A percentile compares a stretch with the other conserved stretches of the same genome.
These are phyloP conservation scores for Clarireedia paspali DNA, from an alignment of 2,329 filamentous ascomycete species.

Conservation along the genomic window DNA sequence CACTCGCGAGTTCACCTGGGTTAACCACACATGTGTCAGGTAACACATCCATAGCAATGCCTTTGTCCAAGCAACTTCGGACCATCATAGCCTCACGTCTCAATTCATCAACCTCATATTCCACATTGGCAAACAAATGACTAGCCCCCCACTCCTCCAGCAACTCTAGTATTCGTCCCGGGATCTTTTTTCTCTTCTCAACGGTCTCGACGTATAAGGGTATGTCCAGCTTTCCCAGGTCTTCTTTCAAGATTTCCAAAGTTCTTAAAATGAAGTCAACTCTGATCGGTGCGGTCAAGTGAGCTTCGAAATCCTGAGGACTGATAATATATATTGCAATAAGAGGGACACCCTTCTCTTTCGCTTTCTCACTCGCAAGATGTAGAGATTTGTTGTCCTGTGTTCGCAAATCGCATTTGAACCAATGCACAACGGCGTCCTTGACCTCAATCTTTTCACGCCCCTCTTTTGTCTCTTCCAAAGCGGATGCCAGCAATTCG, in stretches of 20 bases:
- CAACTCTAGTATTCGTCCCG: constrained; percentile 53
- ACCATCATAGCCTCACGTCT: constrained; percentile 66
- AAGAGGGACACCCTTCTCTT: constrained; percentile 60
- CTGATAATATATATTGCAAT: constrained; percentile 73
- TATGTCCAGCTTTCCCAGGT: constrained; percentile 64
- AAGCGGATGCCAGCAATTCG: constrained; percentile 52
- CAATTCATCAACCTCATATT: constrained; percentile 89
- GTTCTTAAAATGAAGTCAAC: constrained; percentile 78
- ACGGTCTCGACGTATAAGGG: constrained; percentile 71
- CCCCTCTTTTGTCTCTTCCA: constrained; percentile 49
- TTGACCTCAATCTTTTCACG: constrained; percentile 46
- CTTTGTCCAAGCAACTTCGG: constrained; percentile 49
- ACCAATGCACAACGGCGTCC: constrained; percentile 77
- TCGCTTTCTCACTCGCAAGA: constrained; percentile 59
- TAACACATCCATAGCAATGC: constrained; percentile 60
- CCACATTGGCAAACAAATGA: constrained; percentile 75
- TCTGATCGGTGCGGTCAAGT: constrained; percentile 62
- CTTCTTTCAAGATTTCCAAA: constrained; percentile 54
- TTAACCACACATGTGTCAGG: constrained; percentile 80
- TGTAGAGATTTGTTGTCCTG: constrained; percentile 66
- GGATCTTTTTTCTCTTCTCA: constrained; percentile 54
- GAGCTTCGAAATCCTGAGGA: constrained; percentile 78
- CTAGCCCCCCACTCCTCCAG: constrained; percentile 64
- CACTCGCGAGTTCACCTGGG: constrained; percentile 60
- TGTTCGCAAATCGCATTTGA: constrained; percentile 72